Percentiles rank a stretch among this genome's conserved stretches.
These are phyloP conservation scores for Sporisorium scitamineum DNA, from an alignment of 1,284 basidiomycete species.

Conservation along the genomic window DNA sequence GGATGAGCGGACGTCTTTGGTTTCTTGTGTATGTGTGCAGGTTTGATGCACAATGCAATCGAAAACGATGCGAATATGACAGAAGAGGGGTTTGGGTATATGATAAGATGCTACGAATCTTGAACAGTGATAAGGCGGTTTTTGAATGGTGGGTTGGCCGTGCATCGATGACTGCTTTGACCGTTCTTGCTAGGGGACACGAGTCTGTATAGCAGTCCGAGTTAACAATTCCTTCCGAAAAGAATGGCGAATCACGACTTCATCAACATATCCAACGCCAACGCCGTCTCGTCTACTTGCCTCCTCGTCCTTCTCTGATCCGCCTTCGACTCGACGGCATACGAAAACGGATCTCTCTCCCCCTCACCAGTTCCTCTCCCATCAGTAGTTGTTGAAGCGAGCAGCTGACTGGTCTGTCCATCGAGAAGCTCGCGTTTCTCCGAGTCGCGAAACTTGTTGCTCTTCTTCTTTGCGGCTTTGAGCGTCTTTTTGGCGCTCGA, in stretches of 20 bases:
- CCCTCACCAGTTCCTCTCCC: background rate
- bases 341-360: conserved; percentile 29
- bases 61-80: background rate
- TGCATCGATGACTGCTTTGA: background rate
- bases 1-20: background rate
- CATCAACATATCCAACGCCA: conserved; percentile 33
- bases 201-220: too few species aligned
- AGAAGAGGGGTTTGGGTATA: background rate
- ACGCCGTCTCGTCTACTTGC: conserved; percentile 31
- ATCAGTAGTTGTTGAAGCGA: background rate
- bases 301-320: conserved; percentile 23
- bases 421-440: conserved; percentile 24
- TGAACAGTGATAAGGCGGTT: too few species aligned
- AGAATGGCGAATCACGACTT: conserved; percentile 13
- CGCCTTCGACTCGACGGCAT: conserved; percentile 7
- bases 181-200: background rate
- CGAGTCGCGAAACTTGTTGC: conserved; percentile 36
- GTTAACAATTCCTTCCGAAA: too few species aligned
- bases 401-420: conserved; percentile 18
- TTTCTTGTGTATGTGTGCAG: background rate
- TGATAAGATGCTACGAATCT: background rate
- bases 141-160: background rate
- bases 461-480: background rate
- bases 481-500: conserved; percentile 21
- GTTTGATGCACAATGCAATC: background rate